Percentiles rank a stretch among this genome's conserved stretches.
Evolutionary conservation across 2,329 filamentous ascomycete genomes (phyloP).

Genomic region (Aspergillus neoniger): DNA sequence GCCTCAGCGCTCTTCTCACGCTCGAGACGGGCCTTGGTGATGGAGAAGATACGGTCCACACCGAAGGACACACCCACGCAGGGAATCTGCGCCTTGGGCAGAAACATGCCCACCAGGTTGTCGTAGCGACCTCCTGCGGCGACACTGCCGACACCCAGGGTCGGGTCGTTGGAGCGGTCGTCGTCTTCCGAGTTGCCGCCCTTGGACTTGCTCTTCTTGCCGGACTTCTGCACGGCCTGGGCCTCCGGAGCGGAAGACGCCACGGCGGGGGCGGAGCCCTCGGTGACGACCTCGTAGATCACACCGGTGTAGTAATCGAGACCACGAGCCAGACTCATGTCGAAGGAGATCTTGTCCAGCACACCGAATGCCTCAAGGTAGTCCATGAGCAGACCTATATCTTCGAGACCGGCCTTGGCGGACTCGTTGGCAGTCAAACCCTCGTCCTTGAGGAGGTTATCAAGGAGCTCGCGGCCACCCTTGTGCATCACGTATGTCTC

Average conservation of each 20-base stretch:
- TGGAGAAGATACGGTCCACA: conserved; percentile 92
- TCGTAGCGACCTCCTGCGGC: conserved; percentile 91
- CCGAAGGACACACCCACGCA: conserved; percentile 91
- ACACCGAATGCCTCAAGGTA: conserved; percentile 79
- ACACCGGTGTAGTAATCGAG: conserved; percentile 84
- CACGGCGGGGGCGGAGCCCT: conserved; percentile 66
- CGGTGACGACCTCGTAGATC: conserved; percentile 86
- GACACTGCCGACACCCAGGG: conserved; percentile 80
- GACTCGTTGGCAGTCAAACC: conserved; percentile 69
- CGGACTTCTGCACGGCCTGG: conserved; percentile 36
- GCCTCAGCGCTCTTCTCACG: conserved; percentile 59
- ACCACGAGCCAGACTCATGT: conserved; percentile 84
- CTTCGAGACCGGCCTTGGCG: conserved; percentile 76
- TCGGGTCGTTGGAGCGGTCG: conserved; percentile 76
- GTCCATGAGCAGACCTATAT: conserved; percentile 77
- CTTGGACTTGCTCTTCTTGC: conserved; percentile 52
- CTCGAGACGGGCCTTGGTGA: conserved; percentile 76
- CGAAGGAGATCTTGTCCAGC: conserved; percentile 76
- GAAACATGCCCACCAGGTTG: conserved; percentile 92
- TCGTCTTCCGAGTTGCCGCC: conserved; percentile 58
- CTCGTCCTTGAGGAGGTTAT: conserved; percentile 67
- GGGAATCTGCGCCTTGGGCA: conserved; percentile 80
- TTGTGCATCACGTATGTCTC: conserved; percentile 80
- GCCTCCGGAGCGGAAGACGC: conserved; percentile 43
- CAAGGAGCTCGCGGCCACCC: conserved; percentile 72